Conservation (phyloP, 176 grass and related monocot genomes). For the Aegilops longissima region DNA sequence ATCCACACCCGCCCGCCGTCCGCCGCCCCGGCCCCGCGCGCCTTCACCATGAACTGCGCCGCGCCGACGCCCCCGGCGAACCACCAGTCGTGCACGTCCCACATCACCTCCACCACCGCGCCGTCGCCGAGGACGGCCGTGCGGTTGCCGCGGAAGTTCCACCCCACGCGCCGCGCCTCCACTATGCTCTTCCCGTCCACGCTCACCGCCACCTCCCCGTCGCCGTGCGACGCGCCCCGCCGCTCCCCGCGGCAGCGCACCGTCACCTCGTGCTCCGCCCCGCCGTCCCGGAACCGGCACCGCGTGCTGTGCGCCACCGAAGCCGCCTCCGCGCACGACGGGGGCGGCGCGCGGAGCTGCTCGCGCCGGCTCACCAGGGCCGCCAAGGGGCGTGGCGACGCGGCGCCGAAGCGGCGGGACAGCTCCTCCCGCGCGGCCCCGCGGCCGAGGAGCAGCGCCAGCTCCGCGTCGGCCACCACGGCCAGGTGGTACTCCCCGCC, state of each 20-base stretch:
- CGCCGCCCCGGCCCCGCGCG: constrained; percentile 34
- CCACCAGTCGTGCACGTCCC: constrained; percentile 94
- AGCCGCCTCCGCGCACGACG: neutral
- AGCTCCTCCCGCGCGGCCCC: constrained; percentile 43
- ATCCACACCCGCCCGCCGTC: constrained; percentile 68
- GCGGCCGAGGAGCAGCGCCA: constrained; percentile 57
- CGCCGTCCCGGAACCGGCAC: constrained; percentile 62
- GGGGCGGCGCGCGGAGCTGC: constrained; percentile 36
- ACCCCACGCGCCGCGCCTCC: constrained; percentile 58
- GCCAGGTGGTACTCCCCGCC: constrained; percentile 64
- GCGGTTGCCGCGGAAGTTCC: constrained; percentile 89
- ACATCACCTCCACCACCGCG: constrained; percentile 81
- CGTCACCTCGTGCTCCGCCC: constrained; percentile 69
- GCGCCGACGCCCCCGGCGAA: constrained; percentile 32
- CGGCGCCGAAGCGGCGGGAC: constrained; percentile 23
- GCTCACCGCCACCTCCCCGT: constrained; percentile 64
- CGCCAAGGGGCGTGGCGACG: constrained; percentile 8
- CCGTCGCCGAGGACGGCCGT: constrained; percentile 62
- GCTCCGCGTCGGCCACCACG: constrained; percentile 55
- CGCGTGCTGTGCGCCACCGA: constrained; percentile 50
- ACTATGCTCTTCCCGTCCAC: constrained; percentile 70
- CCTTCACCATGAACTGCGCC: constrained; percentile 89
- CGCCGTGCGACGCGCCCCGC: constrained; percentile 33
- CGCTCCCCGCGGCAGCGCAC: constrained; percentile 69
- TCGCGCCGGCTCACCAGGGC: constrained; percentile 50